Evolutionary conservation across 2,329 filamentous ascomycete species (phyloP).

Genomic region (Epichloe sibirici): DNA sequence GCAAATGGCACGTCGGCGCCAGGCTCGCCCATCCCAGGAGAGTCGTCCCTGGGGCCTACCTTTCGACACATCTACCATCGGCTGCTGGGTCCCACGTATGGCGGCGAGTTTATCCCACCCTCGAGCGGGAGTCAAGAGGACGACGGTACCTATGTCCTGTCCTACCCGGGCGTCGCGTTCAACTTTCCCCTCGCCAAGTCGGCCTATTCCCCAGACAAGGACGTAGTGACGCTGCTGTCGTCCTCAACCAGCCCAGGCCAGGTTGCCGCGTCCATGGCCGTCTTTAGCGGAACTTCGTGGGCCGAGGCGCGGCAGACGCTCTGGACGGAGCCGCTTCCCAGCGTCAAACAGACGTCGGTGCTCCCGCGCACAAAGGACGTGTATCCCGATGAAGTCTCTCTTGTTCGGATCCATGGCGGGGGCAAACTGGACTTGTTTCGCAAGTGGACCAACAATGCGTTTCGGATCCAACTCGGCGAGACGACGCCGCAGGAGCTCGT

Average conservation of each 20-base stretch:
- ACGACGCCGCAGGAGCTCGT: slow-evolving; percentile 89
- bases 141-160: slow-evolving; percentile 73
- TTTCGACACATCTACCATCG: slow-evolving; percentile 88
- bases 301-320: slow-evolving; percentile 64
- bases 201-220: slow-evolving; percentile 61
- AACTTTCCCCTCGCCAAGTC: slow-evolving; percentile 69
- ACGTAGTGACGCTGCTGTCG: slow-evolving; percentile 78
- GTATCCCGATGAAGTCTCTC: slow-evolving; percentile 79
- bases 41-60: slow-evolving; percentile 46
- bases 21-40: slow-evolving; percentile 20
- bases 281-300: slow-evolving; percentile 89
- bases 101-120: slow-evolving; percentile 80
- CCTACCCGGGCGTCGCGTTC: slow-evolving; percentile 89
- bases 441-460: slow-evolving; percentile 51
- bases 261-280: slow-evolving; percentile 73
- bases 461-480: slow-evolving; percentile 66
- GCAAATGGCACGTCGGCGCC: slow-evolving; percentile 23
- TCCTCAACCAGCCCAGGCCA: slow-evolving; percentile 63
- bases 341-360: slow-evolving; percentile 59
- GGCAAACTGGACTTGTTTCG: slow-evolving; percentile 69
- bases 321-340: slow-evolving; percentile 63
- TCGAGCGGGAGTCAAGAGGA: slow-evolving; percentile 33
- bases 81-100: slow-evolving; percentile 86
- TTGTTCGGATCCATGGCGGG: slow-evolving; percentile 64
- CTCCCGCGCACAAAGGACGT: slow-evolving; percentile 62